A percentile compares a stretch with the other conserved stretches of the same genome.
These are phyloP conservation scores for Suhomyces bokatorum DNA, from an alignment of 1,139 yeast genomes.

Conservation along the genomic window DNA sequence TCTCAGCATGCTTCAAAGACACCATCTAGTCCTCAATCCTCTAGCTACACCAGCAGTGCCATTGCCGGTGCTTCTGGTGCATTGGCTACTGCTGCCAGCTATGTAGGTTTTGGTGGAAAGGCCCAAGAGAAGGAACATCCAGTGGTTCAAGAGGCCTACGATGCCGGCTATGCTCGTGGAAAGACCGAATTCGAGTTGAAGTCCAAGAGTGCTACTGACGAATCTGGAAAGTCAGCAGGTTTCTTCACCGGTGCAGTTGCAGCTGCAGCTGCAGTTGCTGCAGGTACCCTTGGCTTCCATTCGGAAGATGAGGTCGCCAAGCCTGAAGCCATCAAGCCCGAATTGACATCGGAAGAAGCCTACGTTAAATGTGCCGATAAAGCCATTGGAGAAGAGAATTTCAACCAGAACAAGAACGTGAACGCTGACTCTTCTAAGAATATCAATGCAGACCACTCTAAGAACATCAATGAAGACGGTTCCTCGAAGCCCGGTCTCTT, in stretches of 20 bases:
- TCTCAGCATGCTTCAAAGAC: not conserved
- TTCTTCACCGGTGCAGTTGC: constrained; percentile 13
- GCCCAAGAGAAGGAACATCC: constrained; percentile 8
- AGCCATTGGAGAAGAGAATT: constrained; percentile 1
- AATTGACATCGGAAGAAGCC: constrained; percentile 13
- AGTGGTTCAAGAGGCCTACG: constrained; percentile 21
- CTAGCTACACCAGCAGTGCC: constrained; percentile 7
- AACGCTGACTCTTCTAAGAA: not conserved
- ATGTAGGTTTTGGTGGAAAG: constrained; percentile 15
- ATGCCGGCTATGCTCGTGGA: constrained; percentile 15
- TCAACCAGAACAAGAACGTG: constrained; percentile 1
- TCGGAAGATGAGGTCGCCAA: constrained; percentile 7
- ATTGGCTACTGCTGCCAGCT: constrained; percentile 19
- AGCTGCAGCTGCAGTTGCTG: constrained; percentile 15
- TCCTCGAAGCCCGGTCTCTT: constrained; percentile 11
- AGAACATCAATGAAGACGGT: constrained; percentile 5
- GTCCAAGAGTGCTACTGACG: no score
- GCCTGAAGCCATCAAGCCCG: constrained; percentile 5
- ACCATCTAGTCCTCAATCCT: no score
- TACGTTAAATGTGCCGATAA: constrained; percentile 8
- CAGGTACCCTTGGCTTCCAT: constrained; percentile 15
- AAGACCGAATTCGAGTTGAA: no score
- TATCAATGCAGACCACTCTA: not conserved
- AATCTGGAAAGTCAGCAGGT: not conserved
- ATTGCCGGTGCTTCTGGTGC: constrained; percentile 14